Percentiles rank a stretch among this genome's conserved stretches.
Conservation (phyloP, 2,329 filamentous ascomycete species). For the Myriosclerotinia duriaeana region DNA sequence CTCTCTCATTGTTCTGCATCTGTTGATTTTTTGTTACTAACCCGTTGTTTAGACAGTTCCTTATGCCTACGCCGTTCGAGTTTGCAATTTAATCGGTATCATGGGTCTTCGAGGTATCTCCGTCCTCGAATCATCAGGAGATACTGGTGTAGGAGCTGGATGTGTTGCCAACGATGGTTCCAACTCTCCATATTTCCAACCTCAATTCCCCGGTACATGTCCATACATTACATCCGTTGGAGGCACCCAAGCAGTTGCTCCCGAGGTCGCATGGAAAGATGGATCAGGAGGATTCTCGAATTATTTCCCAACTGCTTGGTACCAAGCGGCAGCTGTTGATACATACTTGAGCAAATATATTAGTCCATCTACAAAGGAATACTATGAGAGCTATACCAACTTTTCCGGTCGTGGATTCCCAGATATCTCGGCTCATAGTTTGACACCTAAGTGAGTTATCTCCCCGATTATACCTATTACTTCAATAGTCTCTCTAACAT, state of each 20-base stretch:
- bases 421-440: constrained; percentile 47
- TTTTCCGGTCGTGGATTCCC: constrained; percentile 49
- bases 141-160: constrained; percentile 49
- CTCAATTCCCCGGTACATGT: constrained; percentile 54
- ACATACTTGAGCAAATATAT: constrained; percentile 44
- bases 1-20: not conserved
- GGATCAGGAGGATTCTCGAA: constrained; percentile 55
- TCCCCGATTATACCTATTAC: not conserved
- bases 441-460: constrained; percentile 26
- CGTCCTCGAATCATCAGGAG: constrained; percentile 53
- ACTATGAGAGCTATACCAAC: constrained; percentile 50
- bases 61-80: constrained; percentile 50
- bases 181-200: constrained; percentile 53
- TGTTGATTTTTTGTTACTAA: not conserved
- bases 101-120: constrained; percentile 54
- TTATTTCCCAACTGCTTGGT: constrained; percentile 48
- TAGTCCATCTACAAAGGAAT: constrained; percentile 42
- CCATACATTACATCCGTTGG: constrained; percentile 39
- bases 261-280: constrained; percentile 46
- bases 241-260: constrained; percentile 32
- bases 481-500: not conserved
- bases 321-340: constrained; percentile 47
- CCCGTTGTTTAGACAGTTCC: constrained; percentile 48
- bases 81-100: constrained; percentile 55
- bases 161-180: constrained; percentile 57